Conservation (phyloP, 441 rosid genomes). For the Populus hybrid region DNA sequence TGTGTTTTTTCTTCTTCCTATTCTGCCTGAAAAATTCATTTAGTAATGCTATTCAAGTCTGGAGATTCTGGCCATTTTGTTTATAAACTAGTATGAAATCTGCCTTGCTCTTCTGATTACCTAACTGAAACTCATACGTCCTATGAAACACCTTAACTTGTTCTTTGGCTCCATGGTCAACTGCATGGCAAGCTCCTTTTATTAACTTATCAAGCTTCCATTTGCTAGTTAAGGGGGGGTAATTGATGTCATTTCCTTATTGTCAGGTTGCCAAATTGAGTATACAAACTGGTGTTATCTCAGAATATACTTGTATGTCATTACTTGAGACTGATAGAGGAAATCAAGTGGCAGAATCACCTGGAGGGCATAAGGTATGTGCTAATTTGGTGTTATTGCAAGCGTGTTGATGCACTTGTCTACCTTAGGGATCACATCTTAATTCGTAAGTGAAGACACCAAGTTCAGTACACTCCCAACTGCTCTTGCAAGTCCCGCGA, state of each 20-base stretch:
- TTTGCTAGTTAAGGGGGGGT: background rate
- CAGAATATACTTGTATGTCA: slow-evolving; percentile 79
- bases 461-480: background rate
- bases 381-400: background rate
- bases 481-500: too few species aligned
- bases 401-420: background rate
- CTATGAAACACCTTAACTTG: too few species aligned
- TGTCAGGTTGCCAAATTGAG: slow-evolving; percentile 68
- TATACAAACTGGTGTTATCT: slow-evolving; percentile 49
- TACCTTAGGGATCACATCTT: background rate
- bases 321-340: slow-evolving; percentile 51
- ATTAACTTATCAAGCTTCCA: background rate
- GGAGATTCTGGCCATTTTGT: background rate
- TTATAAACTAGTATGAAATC: background rate
- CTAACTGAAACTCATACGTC: background rate
- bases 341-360: slow-evolving; percentile 26
- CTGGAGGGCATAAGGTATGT: slow-evolving; percentile 36
- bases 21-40: background rate
- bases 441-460: background rate
- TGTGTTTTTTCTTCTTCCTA: slow-evolving; percentile 9
- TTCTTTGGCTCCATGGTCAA: too few species aligned
- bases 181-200: background rate
- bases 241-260: slow-evolving; percentile 10
- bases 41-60: background rate
- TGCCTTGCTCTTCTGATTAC: background rate